A percentile compares a stretch with the other conserved stretches of the same genome.
These are phyloP conservation scores for Hysterangium stoloniferum DNA, from an alignment of 768 basidiomycete genomes.

Conservation along the genomic window DNA sequence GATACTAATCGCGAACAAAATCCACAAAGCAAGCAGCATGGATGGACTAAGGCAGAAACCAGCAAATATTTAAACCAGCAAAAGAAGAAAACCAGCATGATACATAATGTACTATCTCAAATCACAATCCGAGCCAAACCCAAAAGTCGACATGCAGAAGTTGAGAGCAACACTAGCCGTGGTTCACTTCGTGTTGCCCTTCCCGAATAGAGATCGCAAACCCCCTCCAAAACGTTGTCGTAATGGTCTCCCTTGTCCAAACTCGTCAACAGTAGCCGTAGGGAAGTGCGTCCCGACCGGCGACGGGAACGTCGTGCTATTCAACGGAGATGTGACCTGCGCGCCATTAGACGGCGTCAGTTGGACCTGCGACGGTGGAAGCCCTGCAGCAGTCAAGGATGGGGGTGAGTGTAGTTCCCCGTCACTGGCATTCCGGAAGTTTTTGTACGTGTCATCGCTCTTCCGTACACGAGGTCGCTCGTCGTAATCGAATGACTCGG, in stretches of 20 bases:
- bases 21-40: too few relatives aligned
- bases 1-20: too few relatives aligned
- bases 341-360: background rate
- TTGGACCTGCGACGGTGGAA: background rate
- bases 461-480: background rate
- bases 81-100: too few relatives aligned
- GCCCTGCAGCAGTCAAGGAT: too few relatives aligned
- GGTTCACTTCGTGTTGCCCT: background rate
- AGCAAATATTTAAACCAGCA: too few relatives aligned
- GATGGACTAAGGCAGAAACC: too few relatives aligned
- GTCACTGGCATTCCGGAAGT: background rate
- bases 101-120: too few relatives aligned
- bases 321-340: background rate
- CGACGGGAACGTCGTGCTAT: too few relatives aligned
- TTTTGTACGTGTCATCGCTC: too few relatives aligned
- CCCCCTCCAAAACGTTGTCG: conserved; percentile 6
- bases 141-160: too few relatives aligned
- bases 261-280: background rate
- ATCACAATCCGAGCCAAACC: background rate
- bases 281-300: background rate
- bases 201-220: conserved; percentile 8
- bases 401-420: too few relatives aligned
- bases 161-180: too few relatives aligned
- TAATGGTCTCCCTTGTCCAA: background rate
- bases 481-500: conserved; percentile 6